Evolutionary conservation across 2,329 filamentous ascomycete genomes (phyloP).

Genomic region (Aspergillus tanneri): DNA sequence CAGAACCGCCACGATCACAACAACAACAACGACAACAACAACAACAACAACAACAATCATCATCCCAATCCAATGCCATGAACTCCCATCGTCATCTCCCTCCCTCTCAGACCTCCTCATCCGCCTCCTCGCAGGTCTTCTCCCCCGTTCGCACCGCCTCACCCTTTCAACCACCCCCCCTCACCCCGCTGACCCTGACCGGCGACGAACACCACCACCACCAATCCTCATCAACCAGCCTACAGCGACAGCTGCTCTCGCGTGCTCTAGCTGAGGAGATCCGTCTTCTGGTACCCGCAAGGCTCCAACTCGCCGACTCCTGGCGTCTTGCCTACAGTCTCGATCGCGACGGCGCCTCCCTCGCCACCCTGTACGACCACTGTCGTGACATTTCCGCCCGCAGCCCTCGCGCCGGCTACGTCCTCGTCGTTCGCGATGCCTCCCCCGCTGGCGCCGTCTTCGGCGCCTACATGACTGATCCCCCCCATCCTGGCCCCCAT

Average conservation of each 20-base stretch:
- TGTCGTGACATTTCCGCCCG: slow-evolving; percentile 65
- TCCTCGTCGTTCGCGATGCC: slow-evolving; percentile 80
- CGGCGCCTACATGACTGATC: slow-evolving; percentile 89
- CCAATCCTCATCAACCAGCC: slow-evolving; percentile 44
- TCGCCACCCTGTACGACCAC: slow-evolving; percentile 81
- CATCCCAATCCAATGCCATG: slow-evolving; percentile 21
- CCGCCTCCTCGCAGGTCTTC: slow-evolving; percentile 36
- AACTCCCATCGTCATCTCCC: slow-evolving; percentile 15
- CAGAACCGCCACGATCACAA: no score
- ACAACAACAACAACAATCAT: no score
- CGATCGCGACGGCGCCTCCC: slow-evolving; percentile 84
- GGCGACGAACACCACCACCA: slow-evolving; percentile 41
- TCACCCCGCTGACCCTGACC: slow-evolving; percentile 73
- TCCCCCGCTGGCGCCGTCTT: slow-evolving; percentile 59
- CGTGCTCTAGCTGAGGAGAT: slow-evolving; percentile 85
- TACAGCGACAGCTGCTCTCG: slow-evolving; percentile 64
- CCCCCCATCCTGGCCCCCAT: slow-evolving; percentile 73
- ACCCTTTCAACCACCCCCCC: slow-evolving; percentile 82
- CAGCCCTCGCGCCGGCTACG: slow-evolving; percentile 75
- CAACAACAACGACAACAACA: no score
- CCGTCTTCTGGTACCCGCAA: slow-evolving; percentile 78
- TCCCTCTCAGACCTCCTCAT: slow-evolving; percentile 25
- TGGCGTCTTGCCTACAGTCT: slow-evolving; percentile 88
- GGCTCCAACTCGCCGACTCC: slow-evolving; percentile 80
- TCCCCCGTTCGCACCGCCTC: slow-evolving; percentile 62